These are phyloP conservation scores for Petunia secreta DNA, from an alignment of 257 asterid species.

Conservation along the genomic window DNA sequence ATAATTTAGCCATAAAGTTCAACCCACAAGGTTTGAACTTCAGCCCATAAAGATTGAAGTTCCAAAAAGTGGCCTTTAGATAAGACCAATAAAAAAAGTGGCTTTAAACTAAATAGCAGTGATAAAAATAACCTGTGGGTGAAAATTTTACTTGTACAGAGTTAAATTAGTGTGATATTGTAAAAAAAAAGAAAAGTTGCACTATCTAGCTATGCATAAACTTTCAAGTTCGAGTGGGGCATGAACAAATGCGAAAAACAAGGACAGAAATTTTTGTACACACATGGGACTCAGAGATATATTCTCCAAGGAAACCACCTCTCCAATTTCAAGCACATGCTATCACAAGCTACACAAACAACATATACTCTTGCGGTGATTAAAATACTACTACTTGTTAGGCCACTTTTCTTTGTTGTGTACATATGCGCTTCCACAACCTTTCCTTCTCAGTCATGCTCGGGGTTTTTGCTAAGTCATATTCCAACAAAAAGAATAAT, in stretches of 20 bases:
- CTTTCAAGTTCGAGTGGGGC: no score
- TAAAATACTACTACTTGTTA: slow-evolving; percentile 3
- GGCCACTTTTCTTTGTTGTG: background rate
- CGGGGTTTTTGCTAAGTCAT: background rate
- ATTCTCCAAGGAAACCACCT: background rate
- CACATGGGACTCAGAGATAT: background rate
- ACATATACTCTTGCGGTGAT: slow-evolving; percentile 15
- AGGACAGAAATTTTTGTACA: background rate
- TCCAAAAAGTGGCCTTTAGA: no score
- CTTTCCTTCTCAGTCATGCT: background rate
- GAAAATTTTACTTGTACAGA: no score
- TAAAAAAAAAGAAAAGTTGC: no score
- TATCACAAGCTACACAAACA: slow-evolving; percentile 4
- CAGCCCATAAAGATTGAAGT: no score
- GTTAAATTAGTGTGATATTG: no score
- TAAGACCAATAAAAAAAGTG: no score
- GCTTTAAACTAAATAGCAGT: no score
- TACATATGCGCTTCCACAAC: background rate
- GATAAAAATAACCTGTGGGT: no score
- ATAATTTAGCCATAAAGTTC: no score
- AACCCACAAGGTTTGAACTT: no score
- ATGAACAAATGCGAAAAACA: background rate
- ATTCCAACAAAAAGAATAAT: slow-evolving; percentile 2
- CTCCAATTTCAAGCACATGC: slow-evolving; percentile 9
- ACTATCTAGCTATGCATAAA: no score